Conservation (phyloP, 2,329 filamentous ascomycete species). For the Ceratocystis alfenasii region DNA sequence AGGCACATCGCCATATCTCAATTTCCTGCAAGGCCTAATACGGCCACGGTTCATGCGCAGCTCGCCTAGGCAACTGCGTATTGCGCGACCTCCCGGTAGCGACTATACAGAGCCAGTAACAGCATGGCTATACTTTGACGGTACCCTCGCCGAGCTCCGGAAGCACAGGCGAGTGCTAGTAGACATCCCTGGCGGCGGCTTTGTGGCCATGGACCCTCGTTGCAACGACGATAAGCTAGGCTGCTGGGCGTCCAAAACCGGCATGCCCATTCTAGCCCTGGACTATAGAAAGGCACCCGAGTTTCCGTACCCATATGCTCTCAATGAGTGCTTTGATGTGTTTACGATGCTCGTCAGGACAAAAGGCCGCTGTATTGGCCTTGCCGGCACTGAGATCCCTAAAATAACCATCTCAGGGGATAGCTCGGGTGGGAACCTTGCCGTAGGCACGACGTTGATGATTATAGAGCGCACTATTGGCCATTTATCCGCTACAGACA, state of each 20-base stretch:
- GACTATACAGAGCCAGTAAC: conserved; percentile 72
- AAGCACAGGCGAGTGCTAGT: conserved; percentile 68
- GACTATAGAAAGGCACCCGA: conserved; percentile 58
- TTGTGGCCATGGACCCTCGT: conserved; percentile 92
- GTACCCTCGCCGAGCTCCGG: conserved; percentile 63
- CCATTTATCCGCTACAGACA: conserved; percentile 22
- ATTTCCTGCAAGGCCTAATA: conserved; percentile 57
- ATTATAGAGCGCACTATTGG: conserved; percentile 59
- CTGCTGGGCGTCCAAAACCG: conserved; percentile 80
- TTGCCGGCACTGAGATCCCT: conserved; percentile 33
- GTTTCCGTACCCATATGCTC: conserved; percentile 37
- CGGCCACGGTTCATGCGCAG: conserved; percentile 71
- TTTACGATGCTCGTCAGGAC: conserved; percentile 32
- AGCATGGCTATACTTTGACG: conserved; percentile 91
- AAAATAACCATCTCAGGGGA: conserved; percentile 37
- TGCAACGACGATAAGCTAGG: conserved; percentile 89
- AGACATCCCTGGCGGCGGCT: conserved; percentile 88
- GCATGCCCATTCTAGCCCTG: conserved; percentile 77
- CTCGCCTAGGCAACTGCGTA: conserved; percentile 69
- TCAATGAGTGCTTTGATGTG: conserved; percentile 42
- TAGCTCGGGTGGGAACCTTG: conserved; percentile 40
- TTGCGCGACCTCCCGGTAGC: conserved; percentile 66
- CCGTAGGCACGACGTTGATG: conserved; percentile 70
- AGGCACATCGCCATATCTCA: conserved; percentile 73
- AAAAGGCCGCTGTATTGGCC: conserved; percentile 34